Evolutionary conservation across 2,329 filamentous ascomycete genomes (phyloP), one percentile per base, ranked within the genome.

Genomic region (Arthroderma uncinatum): DNA sequence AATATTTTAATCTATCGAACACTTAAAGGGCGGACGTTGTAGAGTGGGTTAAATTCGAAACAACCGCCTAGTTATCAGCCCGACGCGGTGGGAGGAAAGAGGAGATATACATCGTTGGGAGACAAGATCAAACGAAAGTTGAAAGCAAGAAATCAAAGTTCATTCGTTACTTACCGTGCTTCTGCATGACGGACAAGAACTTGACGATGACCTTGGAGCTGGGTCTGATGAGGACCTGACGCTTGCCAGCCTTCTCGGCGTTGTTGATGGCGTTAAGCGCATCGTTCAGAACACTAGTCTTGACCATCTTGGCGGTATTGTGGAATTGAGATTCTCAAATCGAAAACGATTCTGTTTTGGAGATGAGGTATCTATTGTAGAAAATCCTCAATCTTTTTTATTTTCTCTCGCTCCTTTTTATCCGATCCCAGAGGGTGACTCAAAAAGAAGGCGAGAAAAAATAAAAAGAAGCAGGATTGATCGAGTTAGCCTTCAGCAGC

Each of bases 61-160:
- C 85, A 84, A 83, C 89, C 85, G 86, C 89, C 92, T 95, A 98
- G 93, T 97, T 97, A 97, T 97, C 89, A 96, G 87, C 86, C 91
- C 92, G 93, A 93, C 5, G 85, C n/a, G n/a, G n/a, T n/a, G n/a
- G n/a, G n/a, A 60, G 53, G 59, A 62, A 57, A 61, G 60, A 44
- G 58, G 57, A 50, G 12, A 33, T 48, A 58, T 39, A 40, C 10
- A 37, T 25, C 23, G 37, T n/a, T 37, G 28, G 39, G 54, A n/a
- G 21, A 48, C 33, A 30, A n/a, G 48, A 57, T 59, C 37, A 12
- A 37, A 28, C 2, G 21, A 57, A 55, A 63, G 57, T 19, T 58
- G 53, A 60, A 47, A 57, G 53, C 28, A 54, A 57, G 37, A 59
- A 50, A 47, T 55, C 25, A 56, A 47, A 54, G 8, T 12, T 19